Conservation (phyloP, 2,329 filamentous ascomycete species). For the Juglanconis sp. region DNA sequence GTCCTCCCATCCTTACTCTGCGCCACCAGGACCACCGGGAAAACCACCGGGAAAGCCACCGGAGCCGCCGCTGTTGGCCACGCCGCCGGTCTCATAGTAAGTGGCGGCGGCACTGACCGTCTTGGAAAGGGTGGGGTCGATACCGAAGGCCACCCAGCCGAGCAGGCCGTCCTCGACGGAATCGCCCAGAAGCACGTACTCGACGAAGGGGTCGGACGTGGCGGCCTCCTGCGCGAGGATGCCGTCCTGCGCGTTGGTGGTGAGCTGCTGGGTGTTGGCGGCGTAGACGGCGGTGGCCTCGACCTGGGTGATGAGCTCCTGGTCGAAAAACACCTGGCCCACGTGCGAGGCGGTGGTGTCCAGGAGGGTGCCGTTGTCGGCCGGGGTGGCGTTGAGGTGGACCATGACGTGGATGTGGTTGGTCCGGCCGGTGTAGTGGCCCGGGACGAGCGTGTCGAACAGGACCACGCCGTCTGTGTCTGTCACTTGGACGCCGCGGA, state of each 20-base stretch:
- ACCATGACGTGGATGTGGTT: slow-evolving; percentile 49
- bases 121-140: slow-evolving; percentile 33
- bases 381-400: slow-evolving; percentile 36
- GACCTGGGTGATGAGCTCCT: slow-evolving; percentile 51
- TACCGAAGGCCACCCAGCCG: slow-evolving; percentile 52
- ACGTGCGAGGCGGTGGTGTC: slow-evolving; percentile 54
- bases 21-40: background rate
- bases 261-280: slow-evolving; percentile 44
- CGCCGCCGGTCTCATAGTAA: slow-evolving; percentile 32
- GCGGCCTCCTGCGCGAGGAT: slow-evolving; percentile 27
- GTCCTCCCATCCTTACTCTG: background rate
- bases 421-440: slow-evolving; percentile 43
- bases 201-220: slow-evolving; percentile 34
- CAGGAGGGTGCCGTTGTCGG: slow-evolving; percentile 42
- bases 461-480: slow-evolving; percentile 38
- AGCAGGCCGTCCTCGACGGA: slow-evolving; percentile 49
- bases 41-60: slow-evolving; percentile 1
- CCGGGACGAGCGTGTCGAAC: slow-evolving; percentile 41
- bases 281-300: slow-evolving; percentile 45
- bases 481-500: slow-evolving; percentile 39
- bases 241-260: slow-evolving; percentile 30
- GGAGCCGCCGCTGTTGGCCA: slow-evolving; percentile 22
- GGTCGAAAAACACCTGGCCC: slow-evolving; percentile 64
- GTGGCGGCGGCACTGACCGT: slow-evolving; percentile 30
- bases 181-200: slow-evolving; percentile 58